Conservation (phyloP, 345 rosid genomes). For the Physaria fendleri region DNA sequence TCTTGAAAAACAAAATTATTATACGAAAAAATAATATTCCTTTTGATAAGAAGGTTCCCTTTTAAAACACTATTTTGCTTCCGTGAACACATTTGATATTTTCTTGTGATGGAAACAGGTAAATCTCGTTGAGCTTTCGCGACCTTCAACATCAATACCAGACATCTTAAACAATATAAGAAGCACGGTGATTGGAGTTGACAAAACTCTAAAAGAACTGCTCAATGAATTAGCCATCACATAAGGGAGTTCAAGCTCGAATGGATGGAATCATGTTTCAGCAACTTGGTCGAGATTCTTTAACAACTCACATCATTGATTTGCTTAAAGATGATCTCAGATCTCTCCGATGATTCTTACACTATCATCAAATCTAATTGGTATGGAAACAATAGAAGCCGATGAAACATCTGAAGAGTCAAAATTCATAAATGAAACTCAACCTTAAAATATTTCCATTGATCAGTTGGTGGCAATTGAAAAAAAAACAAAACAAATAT, state of each 20-base stretch:
- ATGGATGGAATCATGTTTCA: conserved; percentile 87
- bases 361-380: not conserved
- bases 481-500: no score
- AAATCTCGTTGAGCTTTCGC: conserved; percentile 72
- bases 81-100: conserved; percentile 2
- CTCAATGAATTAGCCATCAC: conserved; percentile 49
- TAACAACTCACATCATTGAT: conserved; percentile 42
- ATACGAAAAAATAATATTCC: no score
- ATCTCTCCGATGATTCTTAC: conserved; percentile 47
- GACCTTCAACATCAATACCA: conserved; percentile 64
- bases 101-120: conserved; percentile 41
- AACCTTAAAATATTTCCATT: no score
- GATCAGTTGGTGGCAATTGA: no score
- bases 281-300: conserved; percentile 51
- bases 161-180: conserved; percentile 71
- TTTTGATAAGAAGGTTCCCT: no score
- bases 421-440: not conserved
- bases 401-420: not conserved
- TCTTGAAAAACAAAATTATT: no score
- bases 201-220: conserved; percentile 51
- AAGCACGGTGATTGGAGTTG: conserved; percentile 61
- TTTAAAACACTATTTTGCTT: not conserved
- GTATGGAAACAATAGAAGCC: not conserved
- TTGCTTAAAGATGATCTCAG: conserved; percentile 68
- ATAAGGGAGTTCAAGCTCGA: conserved; percentile 75